Evolutionary conservation across 2,329 filamentous ascomycete species (phyloP).

Genomic region (Rugonectria rugulosa): DNA sequence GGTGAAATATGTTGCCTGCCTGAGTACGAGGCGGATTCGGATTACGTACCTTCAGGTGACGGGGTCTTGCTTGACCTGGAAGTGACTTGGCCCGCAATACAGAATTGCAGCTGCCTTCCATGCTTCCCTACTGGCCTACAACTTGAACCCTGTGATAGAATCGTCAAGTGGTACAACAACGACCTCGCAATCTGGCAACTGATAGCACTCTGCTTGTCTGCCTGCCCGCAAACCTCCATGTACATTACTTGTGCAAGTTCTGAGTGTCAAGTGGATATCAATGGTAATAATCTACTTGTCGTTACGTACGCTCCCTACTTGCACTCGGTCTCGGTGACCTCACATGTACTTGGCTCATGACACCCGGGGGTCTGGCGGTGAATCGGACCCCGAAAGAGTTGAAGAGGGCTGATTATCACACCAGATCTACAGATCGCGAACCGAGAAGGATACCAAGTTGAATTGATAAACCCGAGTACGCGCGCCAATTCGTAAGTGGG

Average conservation of each 20-base stretch:
- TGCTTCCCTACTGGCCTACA: no score
- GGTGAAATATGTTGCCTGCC: background rate
- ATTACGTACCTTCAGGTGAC: no score
- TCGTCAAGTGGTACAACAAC: background rate
- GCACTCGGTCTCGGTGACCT: slow-evolving; percentile 9
- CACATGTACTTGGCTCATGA: slow-evolving; percentile 6
- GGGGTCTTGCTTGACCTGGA: no score
- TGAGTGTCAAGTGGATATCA: no score
- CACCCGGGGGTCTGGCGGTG: slow-evolving; percentile 10
- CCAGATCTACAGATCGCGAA: slow-evolving; percentile 1
- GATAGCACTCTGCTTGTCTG: no score
- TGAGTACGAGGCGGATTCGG: background rate
- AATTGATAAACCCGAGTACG: background rate
- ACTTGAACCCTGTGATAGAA: no score
- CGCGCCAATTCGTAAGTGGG: slow-evolving; percentile 9
- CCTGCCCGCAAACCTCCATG: background rate
- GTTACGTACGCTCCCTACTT: slow-evolving; percentile 1
- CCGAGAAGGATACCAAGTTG: background rate
- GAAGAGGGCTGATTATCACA: slow-evolving; percentile 1
- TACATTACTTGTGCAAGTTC: background rate
- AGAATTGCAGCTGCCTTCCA: no score
- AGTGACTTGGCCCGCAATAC: no score
- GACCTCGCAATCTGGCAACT: no score
- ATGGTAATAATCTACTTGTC: no score
- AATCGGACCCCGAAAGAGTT: slow-evolving; percentile 10